These are phyloP conservation scores for Saposhnikovia divaricata DNA, from an alignment of 129 eudicot species.

Conservation along the genomic window DNA sequence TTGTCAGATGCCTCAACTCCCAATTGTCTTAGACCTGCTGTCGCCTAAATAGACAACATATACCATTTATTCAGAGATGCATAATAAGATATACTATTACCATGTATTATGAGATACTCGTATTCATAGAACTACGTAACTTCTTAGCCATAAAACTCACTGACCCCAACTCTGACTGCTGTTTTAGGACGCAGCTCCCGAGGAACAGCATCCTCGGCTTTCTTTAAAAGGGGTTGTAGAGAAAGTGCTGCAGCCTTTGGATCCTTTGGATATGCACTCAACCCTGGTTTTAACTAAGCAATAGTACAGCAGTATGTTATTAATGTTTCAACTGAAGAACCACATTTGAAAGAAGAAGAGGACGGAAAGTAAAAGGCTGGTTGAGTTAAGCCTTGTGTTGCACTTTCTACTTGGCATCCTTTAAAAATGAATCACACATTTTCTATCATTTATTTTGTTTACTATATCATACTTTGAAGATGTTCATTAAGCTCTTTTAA, in stretches of 20 bases:
- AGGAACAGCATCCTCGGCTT: constrained; percentile 78
- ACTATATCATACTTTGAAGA: neutral
- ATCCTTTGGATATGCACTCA: constrained; percentile 63
- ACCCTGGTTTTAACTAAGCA: constrained; percentile 63
- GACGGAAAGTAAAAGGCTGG: neutral
- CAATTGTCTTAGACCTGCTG: constrained; percentile 94
- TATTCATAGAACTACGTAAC: constrained; percentile 4
- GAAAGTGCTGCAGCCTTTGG: constrained; percentile 87
- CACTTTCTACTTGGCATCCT: neutral
- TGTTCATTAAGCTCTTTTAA: neutral
- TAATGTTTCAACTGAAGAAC: neutral
- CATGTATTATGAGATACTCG: neutral
- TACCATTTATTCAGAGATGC: neutral
- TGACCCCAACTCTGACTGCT: constrained; percentile 95
- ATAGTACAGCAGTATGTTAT: constrained; percentile 8
- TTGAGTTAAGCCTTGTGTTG: neutral
- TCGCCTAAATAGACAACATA: constrained; percentile 52
- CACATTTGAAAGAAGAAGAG: neutral
- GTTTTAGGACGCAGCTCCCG: constrained; percentile 44
- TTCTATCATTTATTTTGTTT: neutral
- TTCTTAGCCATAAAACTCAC: constrained; percentile 24
- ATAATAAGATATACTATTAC: neutral
- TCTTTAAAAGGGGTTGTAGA: constrained; percentile 45
- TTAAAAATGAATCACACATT: neutral
- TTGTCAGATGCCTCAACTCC: constrained; percentile 78